These are phyloP conservation scores for Apiotrichum veenhuisii DNA, from an alignment of 1,284 basidiomycete genomes.

Conservation along the genomic window DNA sequence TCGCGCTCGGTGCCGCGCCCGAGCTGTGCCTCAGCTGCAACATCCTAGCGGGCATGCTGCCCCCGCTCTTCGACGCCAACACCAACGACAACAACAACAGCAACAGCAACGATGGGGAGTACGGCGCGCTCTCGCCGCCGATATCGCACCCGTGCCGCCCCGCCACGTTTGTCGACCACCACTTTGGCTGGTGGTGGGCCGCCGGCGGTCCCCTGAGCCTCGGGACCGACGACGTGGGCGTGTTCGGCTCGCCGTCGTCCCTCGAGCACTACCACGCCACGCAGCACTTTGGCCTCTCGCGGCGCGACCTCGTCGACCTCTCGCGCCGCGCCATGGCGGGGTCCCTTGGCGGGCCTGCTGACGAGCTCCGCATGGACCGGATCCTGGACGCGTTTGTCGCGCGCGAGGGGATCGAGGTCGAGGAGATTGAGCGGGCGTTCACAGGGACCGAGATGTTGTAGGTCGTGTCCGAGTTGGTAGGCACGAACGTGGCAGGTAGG, in stretches of 20 bases:
- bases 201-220: conserved; percentile 20
- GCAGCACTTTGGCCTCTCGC: conserved; percentile 24
- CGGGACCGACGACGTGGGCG: conserved; percentile 36
- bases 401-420: conserved; percentile 5
- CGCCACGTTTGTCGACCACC: conserved; percentile 21
- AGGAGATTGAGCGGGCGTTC: not conserved
- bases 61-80: conserved; percentile 4
- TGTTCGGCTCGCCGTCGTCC: conserved; percentile 24
- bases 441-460: not conserved
- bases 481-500: no score
- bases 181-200: conserved; percentile 35
- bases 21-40: conserved; percentile 81
- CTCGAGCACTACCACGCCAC: conserved; percentile 27
- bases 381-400: conserved; percentile 10
- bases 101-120: not conserved
- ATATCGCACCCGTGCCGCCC: not conserved
- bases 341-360: conserved; percentile 15
- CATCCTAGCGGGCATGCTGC: conserved; percentile 52
- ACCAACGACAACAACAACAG: not conserved
- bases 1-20: conserved; percentile 60
- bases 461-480: not conserved
- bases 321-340: conserved; percentile 20
- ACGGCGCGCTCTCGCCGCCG: not conserved
- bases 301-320: conserved; percentile 23
- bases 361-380: conserved; percentile 2